A percentile compares a stretch with the other conserved stretches of the same genome.
phyloP scores from a whole-genome alignment of 2,329 filamentous ascomycete genomes.

The Ophiostoma angusticollis region DNA sequence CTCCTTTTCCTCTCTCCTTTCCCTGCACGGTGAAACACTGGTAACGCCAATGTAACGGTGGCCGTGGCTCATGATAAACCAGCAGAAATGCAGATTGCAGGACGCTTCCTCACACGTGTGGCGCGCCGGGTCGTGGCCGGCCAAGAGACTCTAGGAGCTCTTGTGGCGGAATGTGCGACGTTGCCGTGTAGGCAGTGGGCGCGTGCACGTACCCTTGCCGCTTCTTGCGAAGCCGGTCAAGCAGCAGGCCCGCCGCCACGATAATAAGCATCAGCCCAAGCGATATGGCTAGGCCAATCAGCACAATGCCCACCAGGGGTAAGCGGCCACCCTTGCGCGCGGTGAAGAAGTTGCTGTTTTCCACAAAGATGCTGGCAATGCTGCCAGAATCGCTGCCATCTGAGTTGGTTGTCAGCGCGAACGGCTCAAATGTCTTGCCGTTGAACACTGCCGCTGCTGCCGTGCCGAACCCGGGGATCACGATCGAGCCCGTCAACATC shows the following conservation, averaged over 20 bases:
- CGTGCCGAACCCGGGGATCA: conserved; percentile 61
- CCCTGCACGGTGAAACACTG: not conserved
- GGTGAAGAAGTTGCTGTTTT: conserved; percentile 65
- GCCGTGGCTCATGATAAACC: not conserved
- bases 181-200: conserved; percentile 49
- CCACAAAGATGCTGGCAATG: conserved; percentile 70
- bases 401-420: conserved; percentile 60
- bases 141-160: conserved; percentile 44
- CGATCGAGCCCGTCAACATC: conserved; percentile 73
- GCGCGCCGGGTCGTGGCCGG: conserved; percentile 34
- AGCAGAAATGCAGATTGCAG: not conserved
- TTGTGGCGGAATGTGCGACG: conserved; percentile 47
- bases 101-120: conserved; percentile 32
- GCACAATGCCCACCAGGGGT: conserved; percentile 62
- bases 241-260: conserved; percentile 59
- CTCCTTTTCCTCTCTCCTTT: no score
- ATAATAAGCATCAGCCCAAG: conserved; percentile 66
- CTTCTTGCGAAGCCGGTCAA: conserved; percentile 65
- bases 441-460: conserved; percentile 83
- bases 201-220: conserved; percentile 72
- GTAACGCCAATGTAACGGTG: not conserved
- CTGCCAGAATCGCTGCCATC: conserved; percentile 52
- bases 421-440: conserved; percentile 65
- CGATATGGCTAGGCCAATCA: conserved; percentile 68
- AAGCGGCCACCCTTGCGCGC: conserved; percentile 39